These are phyloP conservation scores for Hanseniaspora sp. DNA, from an alignment of 1,139 yeast species.

Conservation along the genomic window DNA sequence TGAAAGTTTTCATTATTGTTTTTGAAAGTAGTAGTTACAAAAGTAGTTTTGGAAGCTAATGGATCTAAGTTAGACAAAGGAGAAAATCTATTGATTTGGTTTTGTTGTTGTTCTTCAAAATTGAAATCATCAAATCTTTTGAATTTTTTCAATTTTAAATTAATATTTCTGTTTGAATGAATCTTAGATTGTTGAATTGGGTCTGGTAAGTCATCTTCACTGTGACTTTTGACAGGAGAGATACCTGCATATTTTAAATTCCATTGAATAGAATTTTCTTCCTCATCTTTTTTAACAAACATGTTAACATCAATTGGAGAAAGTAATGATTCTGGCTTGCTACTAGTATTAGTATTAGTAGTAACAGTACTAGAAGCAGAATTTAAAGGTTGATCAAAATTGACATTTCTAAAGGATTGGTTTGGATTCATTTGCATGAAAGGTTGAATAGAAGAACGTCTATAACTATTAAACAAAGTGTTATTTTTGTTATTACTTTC, in stretches of 20 bases:
- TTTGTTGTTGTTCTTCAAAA: not conserved
- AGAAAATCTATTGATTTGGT: not conserved
- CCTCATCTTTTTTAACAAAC: not conserved
- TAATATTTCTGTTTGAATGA: not conserved
- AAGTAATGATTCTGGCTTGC: not conserved
- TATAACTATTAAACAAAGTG: not conserved
- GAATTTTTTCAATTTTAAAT: slow-evolving; percentile 3
- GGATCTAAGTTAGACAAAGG: slow-evolving; percentile 35
- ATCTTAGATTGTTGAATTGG: not conserved
- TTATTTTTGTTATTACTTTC: not conserved
- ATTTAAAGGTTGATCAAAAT: not conserved
- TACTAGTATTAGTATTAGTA: not conserved
- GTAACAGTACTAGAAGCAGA: not conserved
- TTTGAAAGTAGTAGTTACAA: slow-evolving; percentile 67
- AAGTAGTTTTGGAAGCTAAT: slow-evolving; percentile 64
- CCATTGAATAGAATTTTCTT: not conserved
- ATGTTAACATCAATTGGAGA: slow-evolving; percentile 5
- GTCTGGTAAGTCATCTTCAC: slow-evolving; percentile 6
- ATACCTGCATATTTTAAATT: not conserved
- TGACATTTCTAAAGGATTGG: slow-evolving; percentile 10
- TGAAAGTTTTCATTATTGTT: slow-evolving; percentile 82
- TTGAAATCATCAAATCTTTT: not conserved
- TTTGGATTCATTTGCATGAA: slow-evolving; percentile 9
- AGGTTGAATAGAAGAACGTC: slow-evolving; percentile 15
- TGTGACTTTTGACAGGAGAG: not conserved